Base-by-base conservation (phyloP, 495 filamentous ascomycete genomes). In the Penicillium ucsense region DNA sequence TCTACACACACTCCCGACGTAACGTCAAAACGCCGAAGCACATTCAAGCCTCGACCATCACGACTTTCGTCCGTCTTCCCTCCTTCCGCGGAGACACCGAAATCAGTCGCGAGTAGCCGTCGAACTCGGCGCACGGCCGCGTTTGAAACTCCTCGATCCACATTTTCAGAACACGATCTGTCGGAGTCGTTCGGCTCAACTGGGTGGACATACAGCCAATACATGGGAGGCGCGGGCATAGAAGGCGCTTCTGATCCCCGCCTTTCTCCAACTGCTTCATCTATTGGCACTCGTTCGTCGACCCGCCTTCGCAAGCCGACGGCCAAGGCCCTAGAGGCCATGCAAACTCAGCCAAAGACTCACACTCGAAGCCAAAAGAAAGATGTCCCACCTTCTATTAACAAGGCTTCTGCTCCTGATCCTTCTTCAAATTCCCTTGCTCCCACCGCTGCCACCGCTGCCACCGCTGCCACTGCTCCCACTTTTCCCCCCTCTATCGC, bases 251-350 rank as follows among this genome's bases (percentile, higher is more conserved):
- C 45, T 5, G 63, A 56, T 8, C 57, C 56, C 1, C 55, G 32
- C 27, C 9, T 64, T 6, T 61, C 70, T 12, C 57, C 61, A 5
- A 63, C 57, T 27, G 43, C 55, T 31, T 53, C 65, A 9, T 64
- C 67, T 8, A 59, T 57, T 6, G 50, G 50, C 0, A 63, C 54
- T 8, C 59, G 67, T 5, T 52, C 57, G 4, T 72, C 70, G 6
- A 51, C 59, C 0, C 59, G 70, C 2, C 8, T 63, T 27, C 63
- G 70, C 7, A 72, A 72, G 43, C 67, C 67, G 0, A 72, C 68
- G 3, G 58, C 58, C 8, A 56, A 62, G 9, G 69, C 69, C 10
- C 49, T 72, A 11, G 71, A 74, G 43, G 63, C 67, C 5, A 36
- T 63, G 7, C 59, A 66, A 38, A 65, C 60, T 1, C 46, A 60